These are phyloP conservation scores for Yamadazyma taylorii DNA, from an alignment of 1,139 yeast genomes.

Conservation along the genomic window DNA sequence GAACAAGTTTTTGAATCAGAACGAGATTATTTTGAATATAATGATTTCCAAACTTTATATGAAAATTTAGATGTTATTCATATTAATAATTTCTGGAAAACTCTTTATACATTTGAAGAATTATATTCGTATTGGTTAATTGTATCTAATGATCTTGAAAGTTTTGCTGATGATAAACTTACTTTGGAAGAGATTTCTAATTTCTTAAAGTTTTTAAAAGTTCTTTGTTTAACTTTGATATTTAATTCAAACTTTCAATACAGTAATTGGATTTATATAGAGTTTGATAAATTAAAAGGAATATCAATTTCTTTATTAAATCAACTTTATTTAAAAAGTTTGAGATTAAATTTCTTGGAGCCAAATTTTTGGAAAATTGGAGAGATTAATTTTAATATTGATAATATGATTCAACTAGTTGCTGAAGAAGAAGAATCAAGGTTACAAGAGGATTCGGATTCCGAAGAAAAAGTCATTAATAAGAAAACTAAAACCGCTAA, in stretches of 20 bases:
- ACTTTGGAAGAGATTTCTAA: slow-evolving; percentile 42
- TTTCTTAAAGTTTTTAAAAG: slow-evolving; percentile 53
- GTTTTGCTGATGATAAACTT: slow-evolving; percentile 48
- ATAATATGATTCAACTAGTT: slow-evolving; percentile 31
- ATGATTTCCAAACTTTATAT: slow-evolving; percentile 16
- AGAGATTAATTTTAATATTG: slow-evolving; percentile 27
- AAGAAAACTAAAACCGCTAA: slow-evolving; percentile 3
- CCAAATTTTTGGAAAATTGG: slow-evolving; percentile 57
- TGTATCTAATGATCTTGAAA: slow-evolving; percentile 70
- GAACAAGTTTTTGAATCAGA: slow-evolving; percentile 2
- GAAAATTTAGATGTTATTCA: slow-evolving; percentile 5
- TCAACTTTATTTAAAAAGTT: slow-evolving; percentile 69
- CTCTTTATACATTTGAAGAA: slow-evolving; percentile 37
- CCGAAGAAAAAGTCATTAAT: slow-evolving; percentile 15
- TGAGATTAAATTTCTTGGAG: slow-evolving; percentile 58
- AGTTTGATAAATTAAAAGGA: slow-evolving; percentile 29
- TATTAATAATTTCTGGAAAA: slow-evolving; percentile 31
- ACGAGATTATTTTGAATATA: slow-evolving; percentile 23
- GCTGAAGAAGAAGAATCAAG: slow-evolving; percentile 40
- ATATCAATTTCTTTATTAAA: slow-evolving; percentile 56
- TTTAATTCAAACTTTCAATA: slow-evolving; percentile 29
- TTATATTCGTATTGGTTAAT: slow-evolving; percentile 49
- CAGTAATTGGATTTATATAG: slow-evolving; percentile 11
- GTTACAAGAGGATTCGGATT: slow-evolving; percentile 17
- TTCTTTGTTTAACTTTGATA: slow-evolving; percentile 54